Conservation (phyloP, 2,329 filamentous ascomycete genomes). For the Microcyclosporella mali region DNA sequence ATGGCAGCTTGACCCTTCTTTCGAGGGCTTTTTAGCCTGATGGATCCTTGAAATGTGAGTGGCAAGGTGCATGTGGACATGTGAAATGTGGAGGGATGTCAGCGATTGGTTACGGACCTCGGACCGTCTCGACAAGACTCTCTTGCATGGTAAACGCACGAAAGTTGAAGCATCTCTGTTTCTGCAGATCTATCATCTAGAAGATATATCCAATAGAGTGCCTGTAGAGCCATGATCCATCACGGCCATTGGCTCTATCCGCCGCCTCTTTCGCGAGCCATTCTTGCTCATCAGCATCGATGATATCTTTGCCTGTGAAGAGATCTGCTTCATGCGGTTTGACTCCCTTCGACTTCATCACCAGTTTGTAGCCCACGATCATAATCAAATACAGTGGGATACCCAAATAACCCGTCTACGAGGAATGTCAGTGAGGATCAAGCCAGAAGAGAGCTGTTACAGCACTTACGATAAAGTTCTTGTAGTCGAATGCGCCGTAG, state of each 20-base stretch:
- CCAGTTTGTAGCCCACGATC: slow-evolving; percentile 57
- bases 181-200: slow-evolving; percentile 10
- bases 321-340: slow-evolving; percentile 50
- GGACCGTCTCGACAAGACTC: too few relatives aligned
- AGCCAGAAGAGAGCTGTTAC: too few relatives aligned
- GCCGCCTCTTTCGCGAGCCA: slow-evolving; percentile 28
- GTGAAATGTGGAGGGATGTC: slow-evolving; percentile 1
- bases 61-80: not conserved
- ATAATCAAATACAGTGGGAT: slow-evolving; percentile 66
- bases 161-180: not conserved
- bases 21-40: too few relatives aligned
- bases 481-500: slow-evolving; percentile 60
- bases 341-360: slow-evolving; percentile 54
- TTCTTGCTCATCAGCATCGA: slow-evolving; percentile 51
- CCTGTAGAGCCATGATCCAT: slow-evolving; percentile 19
- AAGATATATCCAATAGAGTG: slow-evolving; percentile 26
- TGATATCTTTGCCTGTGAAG: slow-evolving; percentile 54
- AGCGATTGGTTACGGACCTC: not conserved
- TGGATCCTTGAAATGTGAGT: too few relatives aligned
- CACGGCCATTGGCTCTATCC: slow-evolving; percentile 21
- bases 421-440: slow-evolving; percentile 3
- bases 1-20: too few relatives aligned
- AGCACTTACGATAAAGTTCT: slow-evolving; percentile 60
- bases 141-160: not conserved
- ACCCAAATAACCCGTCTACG: slow-evolving; percentile 56